Base-by-base conservation (phyloP, 1,139 yeast species). In the Yamadazyma diddensiae region DNA sequence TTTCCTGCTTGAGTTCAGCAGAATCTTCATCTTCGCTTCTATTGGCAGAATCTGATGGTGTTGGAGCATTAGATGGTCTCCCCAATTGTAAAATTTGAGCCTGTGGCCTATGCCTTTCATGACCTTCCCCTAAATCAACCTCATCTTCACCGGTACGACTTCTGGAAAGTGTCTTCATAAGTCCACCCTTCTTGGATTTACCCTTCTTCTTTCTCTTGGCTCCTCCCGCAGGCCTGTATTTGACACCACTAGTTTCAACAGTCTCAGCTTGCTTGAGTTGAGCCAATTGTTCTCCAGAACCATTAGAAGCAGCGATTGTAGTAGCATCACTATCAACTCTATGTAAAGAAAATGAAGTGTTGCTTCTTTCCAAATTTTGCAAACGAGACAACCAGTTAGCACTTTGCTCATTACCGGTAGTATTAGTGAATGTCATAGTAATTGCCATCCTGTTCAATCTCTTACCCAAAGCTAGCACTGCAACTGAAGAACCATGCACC, bases 401-500 rank as follows among this genome's bases (percentile, higher is more conserved):
- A 3, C 73, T 69, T 31, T 71, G 73, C 11, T 77, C 81, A 41
- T 77, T 80, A 6, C 83, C 83, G 31, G 77, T 77, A 4, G 85
- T 77, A 12, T 61, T 54, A 15, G 96, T 88, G 54, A 86, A 82
- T 0, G 97, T 78, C 84, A 88, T 85, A 3, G 97, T 86, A 47
- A 92, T 79, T 5, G 96, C 87, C 82, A 92, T 82, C 41, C 94
- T 81, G 62, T 90, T 88, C 55, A 92, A 73, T 39, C 94, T 82
- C 50, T 81, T 84, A 33, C 97, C 97, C 32, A 92, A 70, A 0
- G 94, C 81, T 44, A 88, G 74, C 5, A 90, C 96, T 0, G 98
- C 98, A 28, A 92, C 95, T 0, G 97, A 88, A 0, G 97, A 90
- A 10, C 98, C 98, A 60, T 92, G 98, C 18, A 92, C 95, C 17